These are phyloP conservation scores for Diutina pseudorugosa DNA, from an alignment of 1,139 yeast genomes.

Conservation along the genomic window DNA sequence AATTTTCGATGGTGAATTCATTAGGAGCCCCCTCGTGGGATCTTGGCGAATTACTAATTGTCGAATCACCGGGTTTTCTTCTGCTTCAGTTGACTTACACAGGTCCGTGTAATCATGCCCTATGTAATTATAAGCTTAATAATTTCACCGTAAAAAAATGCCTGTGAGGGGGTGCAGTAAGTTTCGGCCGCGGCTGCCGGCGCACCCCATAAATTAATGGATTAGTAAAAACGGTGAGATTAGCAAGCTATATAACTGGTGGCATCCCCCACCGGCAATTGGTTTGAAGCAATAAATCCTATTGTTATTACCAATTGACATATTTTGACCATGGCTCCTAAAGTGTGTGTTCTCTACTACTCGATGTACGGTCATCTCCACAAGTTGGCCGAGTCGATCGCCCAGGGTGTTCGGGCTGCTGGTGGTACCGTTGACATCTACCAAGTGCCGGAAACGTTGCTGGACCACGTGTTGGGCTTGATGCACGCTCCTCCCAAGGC, in stretches of 20 bases:
- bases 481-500: conserved; percentile 7
- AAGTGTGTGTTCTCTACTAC: conserved; percentile 9
- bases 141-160: background rate
- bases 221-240: no score
- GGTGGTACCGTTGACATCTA: conserved; percentile 9
- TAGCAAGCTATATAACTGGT: background rate
- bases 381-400: conserved; percentile 8
- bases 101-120: no score
- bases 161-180: background rate
- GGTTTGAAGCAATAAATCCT: background rate
- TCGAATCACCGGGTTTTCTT: no score
- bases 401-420: conserved; percentile 8
- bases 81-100: no score
- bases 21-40: no score
- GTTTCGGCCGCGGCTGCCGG: background rate
- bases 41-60: no score
- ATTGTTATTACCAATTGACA: no score
- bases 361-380: conserved; percentile 9
- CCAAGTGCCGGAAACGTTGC: conserved; percentile 9
- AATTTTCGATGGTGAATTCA: no score
- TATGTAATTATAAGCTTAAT: no score
- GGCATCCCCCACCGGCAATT: background rate
- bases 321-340: conserved; percentile 12
- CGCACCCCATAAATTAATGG: background rate
- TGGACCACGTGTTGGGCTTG: conserved; percentile 7